These are phyloP conservation scores for Oryza punctata DNA, from an alignment of 176 grass and related monocot genomes.

Conservation along the genomic window DNA sequence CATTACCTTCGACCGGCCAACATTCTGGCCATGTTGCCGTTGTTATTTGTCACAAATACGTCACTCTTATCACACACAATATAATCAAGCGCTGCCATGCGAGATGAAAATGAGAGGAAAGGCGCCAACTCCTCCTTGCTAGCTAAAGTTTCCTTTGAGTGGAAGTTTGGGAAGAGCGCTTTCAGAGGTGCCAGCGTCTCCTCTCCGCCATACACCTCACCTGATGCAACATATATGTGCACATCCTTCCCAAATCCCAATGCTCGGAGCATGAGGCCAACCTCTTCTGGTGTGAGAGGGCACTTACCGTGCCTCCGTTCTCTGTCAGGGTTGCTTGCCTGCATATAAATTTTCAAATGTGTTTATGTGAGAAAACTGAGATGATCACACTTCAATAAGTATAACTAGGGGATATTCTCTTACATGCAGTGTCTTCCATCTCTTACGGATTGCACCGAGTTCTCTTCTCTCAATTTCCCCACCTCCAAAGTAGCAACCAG, in stretches of 20 bases:
- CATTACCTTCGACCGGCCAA: slow-evolving; percentile 88
- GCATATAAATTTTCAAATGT: slow-evolving; percentile 23
- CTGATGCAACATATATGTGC: slow-evolving; percentile 90
- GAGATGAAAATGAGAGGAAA: slow-evolving; percentile 79
- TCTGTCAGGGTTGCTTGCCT: slow-evolving; percentile 83
- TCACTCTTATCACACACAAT: slow-evolving; percentile 77
- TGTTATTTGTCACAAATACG: slow-evolving; percentile 95
- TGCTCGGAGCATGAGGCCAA: slow-evolving; percentile 84
- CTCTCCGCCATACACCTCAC: slow-evolving; percentile 84
- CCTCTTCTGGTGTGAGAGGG: slow-evolving; percentile 86
- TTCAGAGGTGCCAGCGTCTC: slow-evolving; percentile 84
- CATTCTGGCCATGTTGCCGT: slow-evolving; percentile 98
- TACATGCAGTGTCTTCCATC: slow-evolving; percentile 93
- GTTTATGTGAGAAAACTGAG: slow-evolving; percentile 32
- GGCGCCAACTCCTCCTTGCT: slow-evolving; percentile 69
- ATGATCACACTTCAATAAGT: neutral
- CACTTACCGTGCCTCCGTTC: slow-evolving; percentile 87
- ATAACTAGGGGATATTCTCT: slow-evolving; percentile 34
- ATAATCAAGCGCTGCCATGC: slow-evolving; percentile 98
- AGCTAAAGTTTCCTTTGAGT: slow-evolving; percentile 90
- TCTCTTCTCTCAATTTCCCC: slow-evolving; percentile 90
- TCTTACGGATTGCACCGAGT: slow-evolving; percentile 77
- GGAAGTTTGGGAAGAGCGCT: slow-evolving; percentile 82
- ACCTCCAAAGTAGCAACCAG: slow-evolving; percentile 95
- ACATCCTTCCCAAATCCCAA: slow-evolving; percentile 82